phyloP scores from a whole-genome alignment of 305 asterid genomes.

The Fraxinus floribunda region DNA sequence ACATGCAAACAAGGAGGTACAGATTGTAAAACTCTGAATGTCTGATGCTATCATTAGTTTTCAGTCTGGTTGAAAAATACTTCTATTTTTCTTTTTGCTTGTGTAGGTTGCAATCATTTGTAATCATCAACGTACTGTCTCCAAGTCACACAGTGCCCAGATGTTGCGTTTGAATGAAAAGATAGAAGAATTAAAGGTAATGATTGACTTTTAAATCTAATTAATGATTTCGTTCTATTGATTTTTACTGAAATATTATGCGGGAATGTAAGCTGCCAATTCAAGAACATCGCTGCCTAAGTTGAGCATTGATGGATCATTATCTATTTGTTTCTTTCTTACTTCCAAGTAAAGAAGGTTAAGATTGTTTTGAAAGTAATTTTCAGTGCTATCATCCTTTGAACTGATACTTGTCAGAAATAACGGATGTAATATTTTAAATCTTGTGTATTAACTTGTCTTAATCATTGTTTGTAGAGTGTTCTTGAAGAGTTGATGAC shows the following conservation, averaged over 20 bases:
- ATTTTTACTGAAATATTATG: not conserved
- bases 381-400: not conserved
- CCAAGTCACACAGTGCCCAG: slow-evolving; percentile 85
- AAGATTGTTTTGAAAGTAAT: not conserved
- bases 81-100: slow-evolving; percentile 19
- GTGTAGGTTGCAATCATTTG: slow-evolving; percentile 94
- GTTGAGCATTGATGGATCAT: slow-evolving; percentile 9
- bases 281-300: not conserved
- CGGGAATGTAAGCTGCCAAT: not conserved
- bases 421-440: not conserved
- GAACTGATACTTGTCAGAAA: not conserved
- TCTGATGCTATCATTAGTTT: not conserved
- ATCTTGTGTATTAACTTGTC: slow-evolving; percentile 12
- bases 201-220: not conserved
- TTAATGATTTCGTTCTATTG: not conserved
- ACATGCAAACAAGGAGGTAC: slow-evolving; percentile 90
- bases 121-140: slow-evolving; percentile 92
- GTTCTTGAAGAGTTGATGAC: slow-evolving; percentile 62
- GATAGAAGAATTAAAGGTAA: slow-evolving; percentile 84
- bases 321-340: not conserved
- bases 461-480: slow-evolving; percentile 38
- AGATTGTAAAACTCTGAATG: slow-evolving; percentile 11
- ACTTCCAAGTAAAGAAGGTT: not conserved
- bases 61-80: not conserved
- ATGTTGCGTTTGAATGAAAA: slow-evolving; percentile 76